A percentile compares a stretch with the other conserved stretches of the same genome.
phyloP scores from a whole-genome alignment of 306 rosid genomes.

The Lablab purpureus region DNA sequence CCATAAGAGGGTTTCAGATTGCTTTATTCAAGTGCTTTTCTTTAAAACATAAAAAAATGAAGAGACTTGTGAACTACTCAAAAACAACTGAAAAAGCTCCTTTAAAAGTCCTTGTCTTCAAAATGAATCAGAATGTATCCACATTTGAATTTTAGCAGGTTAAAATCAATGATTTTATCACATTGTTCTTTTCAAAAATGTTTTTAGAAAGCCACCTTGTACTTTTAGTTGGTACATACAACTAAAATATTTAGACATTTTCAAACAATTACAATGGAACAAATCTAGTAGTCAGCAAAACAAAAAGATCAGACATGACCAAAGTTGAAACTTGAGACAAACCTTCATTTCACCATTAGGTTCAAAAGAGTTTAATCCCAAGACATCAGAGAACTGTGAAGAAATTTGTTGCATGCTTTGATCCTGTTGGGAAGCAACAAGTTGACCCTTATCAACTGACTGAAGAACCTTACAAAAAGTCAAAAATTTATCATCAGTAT shows the following conservation, averaged over 20 bases:
- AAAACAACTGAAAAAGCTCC: background rate
- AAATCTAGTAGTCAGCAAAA: background rate
- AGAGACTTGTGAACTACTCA: background rate
- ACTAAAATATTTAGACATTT: constrained; percentile 20
- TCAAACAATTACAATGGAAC: background rate
- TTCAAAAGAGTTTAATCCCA: constrained; percentile 69
- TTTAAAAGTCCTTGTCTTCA: background rate
- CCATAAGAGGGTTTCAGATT: background rate
- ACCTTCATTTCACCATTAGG: constrained; percentile 70
- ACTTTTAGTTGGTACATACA: constrained; percentile 3
- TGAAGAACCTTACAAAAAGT: constrained; percentile 57
- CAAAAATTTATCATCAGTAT: constrained; percentile 17
- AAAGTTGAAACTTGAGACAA: background rate
- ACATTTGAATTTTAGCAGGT: background rate
- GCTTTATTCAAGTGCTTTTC: background rate
- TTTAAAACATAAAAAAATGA: background rate
- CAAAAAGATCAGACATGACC: background rate
- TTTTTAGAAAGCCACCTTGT: too few relatives aligned
- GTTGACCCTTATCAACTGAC: constrained; percentile 65
- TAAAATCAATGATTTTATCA: background rate
- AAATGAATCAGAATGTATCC: background rate
- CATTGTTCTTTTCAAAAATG: background rate
- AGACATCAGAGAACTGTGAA: constrained; percentile 76
- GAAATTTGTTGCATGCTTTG: constrained; percentile 76
- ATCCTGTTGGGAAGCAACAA: constrained; percentile 65